Conservation (phyloP, 164 flowering plant genomes). For the Tetracentron sinense region DNA sequence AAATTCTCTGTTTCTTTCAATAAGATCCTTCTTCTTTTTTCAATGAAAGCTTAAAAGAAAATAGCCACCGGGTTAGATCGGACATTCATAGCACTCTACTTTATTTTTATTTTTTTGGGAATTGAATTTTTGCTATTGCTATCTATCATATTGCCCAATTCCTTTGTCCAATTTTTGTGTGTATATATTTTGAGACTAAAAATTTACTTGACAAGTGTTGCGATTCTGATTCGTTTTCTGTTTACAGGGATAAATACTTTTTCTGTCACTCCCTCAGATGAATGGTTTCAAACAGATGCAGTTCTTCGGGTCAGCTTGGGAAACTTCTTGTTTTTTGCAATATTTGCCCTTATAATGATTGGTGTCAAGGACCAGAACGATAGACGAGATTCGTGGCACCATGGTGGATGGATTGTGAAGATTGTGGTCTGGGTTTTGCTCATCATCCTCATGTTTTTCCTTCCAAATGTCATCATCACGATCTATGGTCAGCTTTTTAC, state of each 20-base stretch:
- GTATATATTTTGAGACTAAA: not conserved
- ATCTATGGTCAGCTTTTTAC: constrained; percentile 65
- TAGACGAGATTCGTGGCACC: constrained; percentile 73
- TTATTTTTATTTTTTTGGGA: not conserved
- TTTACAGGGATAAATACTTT: constrained; percentile 72
- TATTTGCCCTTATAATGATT: constrained; percentile 82
- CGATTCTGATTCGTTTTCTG: constrained; percentile 6
- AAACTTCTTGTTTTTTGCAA: constrained; percentile 76
- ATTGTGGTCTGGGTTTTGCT: constrained; percentile 75
- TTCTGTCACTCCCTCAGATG: constrained; percentile 41
- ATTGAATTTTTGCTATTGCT: not conserved
- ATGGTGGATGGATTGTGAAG: constrained; percentile 88
- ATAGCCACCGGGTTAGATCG: not conserved
- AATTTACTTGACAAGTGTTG: not conserved
- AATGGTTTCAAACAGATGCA: constrained; percentile 72
- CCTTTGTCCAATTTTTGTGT: too few species aligned
- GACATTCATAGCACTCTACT: not conserved
- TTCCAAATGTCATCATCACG: constrained; percentile 65
- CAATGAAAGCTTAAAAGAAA: too few species aligned
- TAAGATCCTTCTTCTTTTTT: too few species aligned
- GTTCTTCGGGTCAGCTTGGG: constrained; percentile 96
- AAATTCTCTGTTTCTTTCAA: not conserved
- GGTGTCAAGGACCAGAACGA: constrained; percentile 95
- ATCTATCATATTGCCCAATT: too few species aligned
- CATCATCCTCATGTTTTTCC: constrained; percentile 72